Conservation (phyloP, 2,329 filamentous ascomycete species). For the Hirsutella thompsonii region DNA sequence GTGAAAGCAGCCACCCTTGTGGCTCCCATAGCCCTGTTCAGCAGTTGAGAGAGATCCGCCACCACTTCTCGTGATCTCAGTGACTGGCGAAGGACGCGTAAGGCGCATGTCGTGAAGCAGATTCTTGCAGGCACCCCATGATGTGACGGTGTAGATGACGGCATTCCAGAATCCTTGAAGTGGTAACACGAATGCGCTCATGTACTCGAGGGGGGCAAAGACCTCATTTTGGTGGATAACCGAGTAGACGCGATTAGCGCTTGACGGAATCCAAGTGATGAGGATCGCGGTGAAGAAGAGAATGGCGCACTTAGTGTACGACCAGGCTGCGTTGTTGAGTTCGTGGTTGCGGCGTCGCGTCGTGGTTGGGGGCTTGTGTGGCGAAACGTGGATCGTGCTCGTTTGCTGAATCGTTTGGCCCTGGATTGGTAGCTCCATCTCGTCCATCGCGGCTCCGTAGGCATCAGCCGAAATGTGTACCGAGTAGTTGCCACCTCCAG, state of each 20-base stretch:
- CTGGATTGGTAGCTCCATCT: constrained; percentile 15
- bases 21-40: neutral
- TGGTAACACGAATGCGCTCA: constrained; percentile 62
- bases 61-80: constrained; percentile 18
- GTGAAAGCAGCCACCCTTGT: constrained; percentile 14
- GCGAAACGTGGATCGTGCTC: constrained; percentile 5
- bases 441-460: constrained; percentile 6
- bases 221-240: constrained; percentile 41
- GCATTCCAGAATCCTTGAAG: constrained; percentile 80
- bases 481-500: constrained; percentile 26
- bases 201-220: constrained; percentile 50
- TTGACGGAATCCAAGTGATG: constrained; percentile 67
- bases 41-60: constrained; percentile 5
- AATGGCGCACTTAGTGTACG: constrained; percentile 57
- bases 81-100: constrained; percentile 15
- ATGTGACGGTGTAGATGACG: constrained; percentile 61
- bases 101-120: constrained; percentile 25
- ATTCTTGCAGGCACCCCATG: constrained; percentile 47
- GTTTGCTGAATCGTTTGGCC: constrained; percentile 9
- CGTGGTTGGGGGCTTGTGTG: constrained; percentile 12
- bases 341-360: constrained; percentile 30
- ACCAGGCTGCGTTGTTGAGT: constrained; percentile 51
- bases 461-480: constrained; percentile 33
- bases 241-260: constrained; percentile 63
- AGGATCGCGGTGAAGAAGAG: constrained; percentile 61